phyloP scores from a whole-genome alignment of 169 alveolate genomes.

The Plasmodium sp. region DNA sequence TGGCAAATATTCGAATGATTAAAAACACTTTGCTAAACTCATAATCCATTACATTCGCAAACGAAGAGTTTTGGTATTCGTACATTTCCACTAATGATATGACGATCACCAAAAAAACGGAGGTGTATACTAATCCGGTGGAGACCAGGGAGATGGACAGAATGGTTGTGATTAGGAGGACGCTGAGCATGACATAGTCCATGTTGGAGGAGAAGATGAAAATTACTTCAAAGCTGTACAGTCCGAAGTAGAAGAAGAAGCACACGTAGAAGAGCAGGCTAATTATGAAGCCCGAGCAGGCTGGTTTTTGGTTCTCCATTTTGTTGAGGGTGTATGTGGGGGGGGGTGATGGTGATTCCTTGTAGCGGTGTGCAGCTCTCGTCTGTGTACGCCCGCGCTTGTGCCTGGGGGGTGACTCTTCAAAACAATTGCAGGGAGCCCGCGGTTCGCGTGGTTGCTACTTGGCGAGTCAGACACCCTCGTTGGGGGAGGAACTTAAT shows the following conservation, averaged over 20 bases:
- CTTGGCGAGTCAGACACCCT: neutral
- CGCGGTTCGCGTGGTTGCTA: neutral
- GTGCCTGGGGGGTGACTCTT: neutral
- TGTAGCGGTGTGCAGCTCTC: neutral
- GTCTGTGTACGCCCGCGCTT: neutral
- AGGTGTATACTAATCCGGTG: neutral
- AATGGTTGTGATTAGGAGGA: neutral
- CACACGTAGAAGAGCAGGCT: conserved; percentile 9
- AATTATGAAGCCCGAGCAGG: neutral
- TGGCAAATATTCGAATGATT: conserved; percentile 14
- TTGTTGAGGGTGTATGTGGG: neutral
- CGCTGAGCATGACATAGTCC: neutral
- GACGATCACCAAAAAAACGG: conserved; percentile 3
- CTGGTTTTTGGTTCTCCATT: neutral
- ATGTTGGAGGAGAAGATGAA: neutral
- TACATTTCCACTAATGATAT: conserved; percentile 4
- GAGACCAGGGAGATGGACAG: conserved; percentile 14
- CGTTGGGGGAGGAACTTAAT: neutral
- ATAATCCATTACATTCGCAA: neutral
- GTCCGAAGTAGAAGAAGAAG: conserved; percentile 8
- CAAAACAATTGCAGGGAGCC: neutral
- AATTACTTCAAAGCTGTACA: conserved; percentile 3
- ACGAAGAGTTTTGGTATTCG: neutral
- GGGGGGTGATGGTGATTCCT: neutral
- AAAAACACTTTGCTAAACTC: conserved; percentile 40